Percentiles rank a stretch among this genome's conserved stretches.
Conservation (phyloP, 495 filamentous ascomycete genomes). For the Lophiostoma macrostomum region DNA sequence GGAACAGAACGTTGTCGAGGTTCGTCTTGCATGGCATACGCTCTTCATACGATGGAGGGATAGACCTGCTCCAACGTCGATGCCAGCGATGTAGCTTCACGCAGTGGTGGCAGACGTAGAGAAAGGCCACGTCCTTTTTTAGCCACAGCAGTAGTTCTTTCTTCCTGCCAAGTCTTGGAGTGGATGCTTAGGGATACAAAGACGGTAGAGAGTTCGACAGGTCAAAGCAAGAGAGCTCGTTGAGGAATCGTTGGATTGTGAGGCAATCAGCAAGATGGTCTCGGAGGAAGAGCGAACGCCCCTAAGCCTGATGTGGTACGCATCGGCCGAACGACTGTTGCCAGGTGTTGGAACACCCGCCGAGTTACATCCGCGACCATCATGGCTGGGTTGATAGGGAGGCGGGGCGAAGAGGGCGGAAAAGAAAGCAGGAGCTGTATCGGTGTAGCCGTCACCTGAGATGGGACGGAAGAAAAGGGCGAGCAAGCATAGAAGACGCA, state of each 20-base stretch:
- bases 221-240: conserved; percentile 19
- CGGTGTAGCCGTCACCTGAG: too few relatives aligned
- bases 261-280: conserved; percentile 21
- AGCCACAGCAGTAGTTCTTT: conserved; percentile 18
- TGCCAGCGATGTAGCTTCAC: conserved; percentile 19
- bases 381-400: not conserved
- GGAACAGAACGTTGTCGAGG: not conserved
- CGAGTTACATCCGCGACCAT: conserved; percentile 2
- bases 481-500: too few relatives aligned
- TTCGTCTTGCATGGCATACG: conserved; percentile 5
- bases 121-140: conserved; percentile 11
- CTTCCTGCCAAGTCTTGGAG: conserved; percentile 4
- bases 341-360: conserved; percentile 13
- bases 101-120: conserved; percentile 21
- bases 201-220: conserved; percentile 13
- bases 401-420: too few relatives aligned
- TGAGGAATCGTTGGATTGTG: conserved; percentile 7
- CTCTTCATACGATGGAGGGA: not conserved
- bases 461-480: too few relatives aligned
- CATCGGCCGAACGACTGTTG: conserved; percentile 5
- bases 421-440: too few relatives aligned
- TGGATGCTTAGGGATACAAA: conserved; percentile 18
- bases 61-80: conserved; percentile 1
- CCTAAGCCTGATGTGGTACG: conserved; percentile 13
- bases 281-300: conserved; percentile 21